Evolutionary conservation across 306 rosid genomes (phyloP).

Genomic region (Chamaecrista fasciculata): DNA sequence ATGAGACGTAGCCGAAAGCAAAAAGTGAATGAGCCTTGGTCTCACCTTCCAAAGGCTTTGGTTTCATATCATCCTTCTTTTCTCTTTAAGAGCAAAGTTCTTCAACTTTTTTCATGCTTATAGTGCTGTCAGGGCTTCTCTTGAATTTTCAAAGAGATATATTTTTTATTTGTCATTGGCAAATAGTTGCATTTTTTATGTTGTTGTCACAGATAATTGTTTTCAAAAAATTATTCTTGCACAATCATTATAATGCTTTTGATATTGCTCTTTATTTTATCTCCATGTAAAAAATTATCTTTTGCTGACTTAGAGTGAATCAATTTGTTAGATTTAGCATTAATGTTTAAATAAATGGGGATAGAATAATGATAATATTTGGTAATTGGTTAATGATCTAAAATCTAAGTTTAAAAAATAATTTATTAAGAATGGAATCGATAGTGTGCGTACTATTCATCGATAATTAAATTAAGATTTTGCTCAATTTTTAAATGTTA

Average conservation of each 20-base stretch:
- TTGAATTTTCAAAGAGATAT: neutral
- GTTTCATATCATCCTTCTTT: neutral
- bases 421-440: too few species aligned
- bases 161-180: neutral
- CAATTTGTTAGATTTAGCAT: neutral
- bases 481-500: too few species aligned
- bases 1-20: conserved; percentile 39
- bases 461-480: too few species aligned
- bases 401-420: too few species aligned
- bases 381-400: too few species aligned
- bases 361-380: too few species aligned
- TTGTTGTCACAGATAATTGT: neutral
- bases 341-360: too few species aligned
- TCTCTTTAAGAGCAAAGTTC: neutral
- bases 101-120: conserved; percentile 2
- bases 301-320: too few species aligned
- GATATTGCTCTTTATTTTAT: too few species aligned
- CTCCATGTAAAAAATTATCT: neutral
- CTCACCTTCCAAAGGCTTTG: conserved; percentile 21
- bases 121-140: conserved; percentile 2
- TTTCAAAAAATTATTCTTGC: neutral
- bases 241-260: neutral
- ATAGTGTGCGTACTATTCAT: too few species aligned
- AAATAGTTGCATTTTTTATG: neutral
- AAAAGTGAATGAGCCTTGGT: conserved; percentile 21